These are phyloP conservation scores for Monosporascus sp. DNA, from an alignment of 2,329 filamentous ascomycete genomes.

Conservation along the genomic window DNA sequence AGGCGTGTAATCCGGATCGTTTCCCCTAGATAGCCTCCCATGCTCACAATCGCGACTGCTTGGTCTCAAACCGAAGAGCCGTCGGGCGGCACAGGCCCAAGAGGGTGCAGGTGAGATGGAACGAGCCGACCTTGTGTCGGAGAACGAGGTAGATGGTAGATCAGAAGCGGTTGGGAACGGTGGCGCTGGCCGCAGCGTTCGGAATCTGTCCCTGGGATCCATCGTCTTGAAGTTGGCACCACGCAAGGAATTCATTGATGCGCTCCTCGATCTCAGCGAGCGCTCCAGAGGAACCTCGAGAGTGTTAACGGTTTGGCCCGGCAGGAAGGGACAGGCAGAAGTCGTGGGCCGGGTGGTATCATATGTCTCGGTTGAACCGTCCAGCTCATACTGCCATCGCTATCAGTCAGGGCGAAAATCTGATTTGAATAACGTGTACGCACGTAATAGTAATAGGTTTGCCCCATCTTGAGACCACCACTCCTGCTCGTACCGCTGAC, in stretches of 20 bases:
- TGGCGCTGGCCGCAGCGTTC: constrained; percentile 59
- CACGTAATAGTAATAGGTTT: constrained; percentile 95
- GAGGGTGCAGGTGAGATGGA: constrained; percentile 45
- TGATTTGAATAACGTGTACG: constrained; percentile 30
- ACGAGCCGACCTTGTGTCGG: constrained; percentile 34
- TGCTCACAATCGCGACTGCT: constrained; percentile 29
- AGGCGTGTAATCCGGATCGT: constrained; percentile 13
- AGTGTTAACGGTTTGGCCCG: constrained; percentile 82
- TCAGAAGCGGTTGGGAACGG: constrained; percentile 39
- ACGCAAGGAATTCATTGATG: constrained; percentile 58
- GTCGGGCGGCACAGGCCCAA: constrained; percentile 41
- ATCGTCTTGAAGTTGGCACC: constrained; percentile 64
- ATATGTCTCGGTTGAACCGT: constrained; percentile 71
- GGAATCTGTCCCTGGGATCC: constrained; percentile 72
- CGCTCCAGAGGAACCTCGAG: constrained; percentile 74
- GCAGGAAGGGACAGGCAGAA: constrained; percentile 76
- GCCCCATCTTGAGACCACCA: constrained; percentile 85
- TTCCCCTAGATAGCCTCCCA: constrained; percentile 26
- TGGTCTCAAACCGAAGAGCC: constrained; percentile 43
- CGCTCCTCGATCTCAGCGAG: constrained; percentile 54
- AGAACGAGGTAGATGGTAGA: constrained; percentile 23
- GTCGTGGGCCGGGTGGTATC: constrained; percentile 71
- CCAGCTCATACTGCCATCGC: constrained; percentile 67
- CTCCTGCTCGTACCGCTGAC: constrained; percentile 53
- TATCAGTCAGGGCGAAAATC: constrained; percentile 15